These are phyloP conservation scores for Amphirosellinia nigrospora DNA, from an alignment of 495 filamentous ascomycete genomes.

Conservation along the genomic window DNA sequence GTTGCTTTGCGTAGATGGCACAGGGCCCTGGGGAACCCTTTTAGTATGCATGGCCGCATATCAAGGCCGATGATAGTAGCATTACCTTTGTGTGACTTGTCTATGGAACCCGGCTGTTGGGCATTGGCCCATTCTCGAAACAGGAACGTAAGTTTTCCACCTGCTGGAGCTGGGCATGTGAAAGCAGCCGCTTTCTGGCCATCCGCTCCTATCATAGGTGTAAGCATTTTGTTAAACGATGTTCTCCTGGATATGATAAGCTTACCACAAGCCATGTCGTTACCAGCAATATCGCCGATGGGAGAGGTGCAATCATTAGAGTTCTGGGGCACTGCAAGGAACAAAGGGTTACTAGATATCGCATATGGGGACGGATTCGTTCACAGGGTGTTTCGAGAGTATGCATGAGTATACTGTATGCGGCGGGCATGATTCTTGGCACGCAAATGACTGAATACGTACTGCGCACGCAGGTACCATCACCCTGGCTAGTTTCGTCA, in stretches of 20 bases:
- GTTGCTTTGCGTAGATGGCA: conserved; percentile 74
- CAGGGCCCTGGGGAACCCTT: conserved; percentile 55
- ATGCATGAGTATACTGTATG: neutral
- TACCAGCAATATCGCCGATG: conserved; percentile 55
- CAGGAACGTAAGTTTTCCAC: conserved; percentile 64
- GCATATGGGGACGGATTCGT: no score
- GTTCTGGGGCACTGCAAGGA: conserved; percentile 51
- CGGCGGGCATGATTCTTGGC: neutral
- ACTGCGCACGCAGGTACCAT: conserved; percentile 71
- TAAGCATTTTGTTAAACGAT: neutral
- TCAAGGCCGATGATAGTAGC: neutral
- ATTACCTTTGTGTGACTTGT: conserved; percentile 64
- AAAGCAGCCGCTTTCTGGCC: conserved; percentile 63
- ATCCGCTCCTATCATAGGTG: conserved; percentile 53
- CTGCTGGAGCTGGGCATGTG: conserved; percentile 60
- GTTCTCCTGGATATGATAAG: neutral
- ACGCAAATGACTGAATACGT: neutral
- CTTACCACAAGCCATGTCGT: conserved; percentile 76
- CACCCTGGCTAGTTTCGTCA: conserved; percentile 67
- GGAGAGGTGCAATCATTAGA: conserved; percentile 57
- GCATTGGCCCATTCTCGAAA: conserved; percentile 67
- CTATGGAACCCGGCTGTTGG: conserved; percentile 59
- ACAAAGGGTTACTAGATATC: neutral
- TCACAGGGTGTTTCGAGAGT: neutral
- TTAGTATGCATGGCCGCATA: neutral